Percentiles rank a stretch among this genome's conserved stretches.
phyloP scores from a whole-genome alignment of 2,329 filamentous ascomycete species.

The Blumeria graminis region DNA sequence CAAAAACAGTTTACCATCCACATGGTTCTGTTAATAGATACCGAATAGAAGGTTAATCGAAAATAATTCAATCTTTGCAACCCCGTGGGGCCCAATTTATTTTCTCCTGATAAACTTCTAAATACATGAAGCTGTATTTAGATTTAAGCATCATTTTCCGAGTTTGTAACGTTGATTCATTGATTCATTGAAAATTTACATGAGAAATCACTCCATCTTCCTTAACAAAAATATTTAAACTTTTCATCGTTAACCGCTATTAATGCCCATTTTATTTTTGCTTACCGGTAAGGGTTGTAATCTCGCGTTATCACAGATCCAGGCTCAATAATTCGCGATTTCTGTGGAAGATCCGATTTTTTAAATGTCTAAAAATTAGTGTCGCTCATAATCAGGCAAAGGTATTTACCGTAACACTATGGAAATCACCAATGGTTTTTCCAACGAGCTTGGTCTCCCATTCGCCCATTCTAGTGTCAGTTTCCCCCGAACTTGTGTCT shows the following conservation, averaged over 20 bases:
- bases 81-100: too few species aligned
- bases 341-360: conserved; percentile 32
- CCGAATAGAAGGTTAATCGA: too few species aligned
- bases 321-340: conserved; percentile 30
- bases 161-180: too few species aligned
- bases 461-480: conserved; percentile 22
- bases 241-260: conserved; percentile 14
- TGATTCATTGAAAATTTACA: conserved; percentile 15
- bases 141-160: too few species aligned
- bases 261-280: not conserved
- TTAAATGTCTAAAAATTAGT: conserved; percentile 26
- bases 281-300: conserved; percentile 18
- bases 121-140: too few species aligned
- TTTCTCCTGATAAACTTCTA: too few species aligned
- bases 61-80: too few species aligned
- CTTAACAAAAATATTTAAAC: conserved; percentile 34
- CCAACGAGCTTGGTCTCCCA: conserved; percentile 39
- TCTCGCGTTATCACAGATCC: conserved; percentile 34
- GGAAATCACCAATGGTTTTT: conserved; percentile 32
- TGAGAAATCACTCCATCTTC: conserved; percentile 36
- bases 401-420: conserved; percentile 26
- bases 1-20: too few species aligned
- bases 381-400: not conserved
- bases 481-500: conserved; percentile 23
- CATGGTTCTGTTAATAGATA: too few species aligned